A percentile compares a stretch with the other conserved stretches of the same genome.
Evolutionary conservation across 768 basidiomycete genomes (phyloP).

Genomic region (Agaricus sinodeliciosus): DNA sequence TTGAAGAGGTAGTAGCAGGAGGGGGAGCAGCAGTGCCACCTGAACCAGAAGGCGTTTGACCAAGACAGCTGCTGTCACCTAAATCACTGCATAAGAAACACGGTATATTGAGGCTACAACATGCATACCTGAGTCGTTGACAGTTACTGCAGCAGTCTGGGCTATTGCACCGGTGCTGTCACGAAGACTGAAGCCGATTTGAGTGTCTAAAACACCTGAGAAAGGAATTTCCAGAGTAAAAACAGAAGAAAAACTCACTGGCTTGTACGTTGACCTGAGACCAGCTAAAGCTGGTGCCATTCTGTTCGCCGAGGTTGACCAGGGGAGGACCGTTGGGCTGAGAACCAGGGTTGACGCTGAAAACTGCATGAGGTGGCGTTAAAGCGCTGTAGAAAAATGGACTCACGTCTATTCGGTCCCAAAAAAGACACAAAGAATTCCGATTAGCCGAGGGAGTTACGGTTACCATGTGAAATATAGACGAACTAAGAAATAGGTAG

Average conservation of each 20-base stretch:
- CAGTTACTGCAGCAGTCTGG: conserved; percentile 47
- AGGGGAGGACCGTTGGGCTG: conserved; percentile 38
- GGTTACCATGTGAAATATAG: not conserved
- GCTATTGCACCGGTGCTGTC: conserved; percentile 48
- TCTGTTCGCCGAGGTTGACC: conserved; percentile 35
- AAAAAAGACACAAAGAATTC: not conserved
- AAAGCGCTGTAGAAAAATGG: not conserved
- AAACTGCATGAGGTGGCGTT: not conserved
- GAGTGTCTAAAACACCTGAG: conserved; percentile 30
- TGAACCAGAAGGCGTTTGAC: conserved; percentile 14
- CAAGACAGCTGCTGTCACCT: conserved; percentile 33
- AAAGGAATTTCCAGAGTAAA: not conserved
- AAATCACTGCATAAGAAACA: not conserved
- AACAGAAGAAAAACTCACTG: conserved; percentile 26
- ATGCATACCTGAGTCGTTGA: conserved; percentile 44
- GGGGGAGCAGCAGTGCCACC: conserved; percentile 15
- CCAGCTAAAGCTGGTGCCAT: conserved; percentile 46
- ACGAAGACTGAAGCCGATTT: conserved; percentile 51
- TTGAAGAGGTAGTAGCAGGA: conserved; percentile 9
- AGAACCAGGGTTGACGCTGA: conserved; percentile 44
- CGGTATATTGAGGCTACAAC: not conserved
- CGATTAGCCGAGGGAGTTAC: conserved; percentile 1
- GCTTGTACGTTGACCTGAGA: conserved; percentile 34
- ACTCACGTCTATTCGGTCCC: conserved; percentile 8
- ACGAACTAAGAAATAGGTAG: conserved; percentile 62